Percentiles rank a stretch among this genome's conserved stretches.
phyloP scores from a whole-genome alignment of 257 asterid genomes.

The Paulownia fortunei region DNA sequence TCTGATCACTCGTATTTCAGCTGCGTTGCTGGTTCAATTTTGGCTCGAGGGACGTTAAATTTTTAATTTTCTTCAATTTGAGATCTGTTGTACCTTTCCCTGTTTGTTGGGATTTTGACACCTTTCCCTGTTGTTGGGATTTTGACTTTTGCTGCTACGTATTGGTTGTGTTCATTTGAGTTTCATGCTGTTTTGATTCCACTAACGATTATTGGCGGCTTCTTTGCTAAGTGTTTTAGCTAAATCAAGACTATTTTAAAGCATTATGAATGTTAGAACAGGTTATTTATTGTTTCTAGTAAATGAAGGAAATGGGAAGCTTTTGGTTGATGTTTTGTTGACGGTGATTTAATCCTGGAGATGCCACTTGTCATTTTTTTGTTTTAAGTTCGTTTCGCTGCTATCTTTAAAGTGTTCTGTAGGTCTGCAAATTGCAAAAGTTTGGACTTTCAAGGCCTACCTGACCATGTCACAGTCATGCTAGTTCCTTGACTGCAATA shows the following conservation, averaged over 20 bases:
- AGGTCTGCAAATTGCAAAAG: background rate
- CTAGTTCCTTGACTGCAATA: slow-evolving; percentile 5
- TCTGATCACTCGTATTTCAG: slow-evolving; percentile 15
- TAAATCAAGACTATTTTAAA: background rate
- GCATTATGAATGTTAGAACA: background rate
- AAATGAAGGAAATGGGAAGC: background rate
- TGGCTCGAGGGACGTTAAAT: background rate
- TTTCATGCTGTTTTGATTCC: background rate
- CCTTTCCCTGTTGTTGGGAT: slow-evolving; percentile 10
- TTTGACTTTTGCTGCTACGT: slow-evolving; percentile 4
- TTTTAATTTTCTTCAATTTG: slow-evolving; percentile 5
- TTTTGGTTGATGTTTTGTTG: background rate
- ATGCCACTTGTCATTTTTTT: background rate
- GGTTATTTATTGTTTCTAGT: background rate
- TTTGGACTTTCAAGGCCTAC: background rate
- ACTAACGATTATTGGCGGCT: background rate
- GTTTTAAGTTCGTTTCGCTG: background rate
- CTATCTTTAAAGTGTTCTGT: background rate
- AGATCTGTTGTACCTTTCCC: slow-evolving; percentile 21
- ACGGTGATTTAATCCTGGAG: background rate
- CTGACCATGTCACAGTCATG: background rate
- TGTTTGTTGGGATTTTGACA: slow-evolving; percentile 12
- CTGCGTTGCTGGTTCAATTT: background rate
- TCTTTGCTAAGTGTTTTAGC: slow-evolving; percentile 16
- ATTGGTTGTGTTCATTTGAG: background rate